Conservation (phyloP, 2,329 filamentous ascomycete species). For the Cladosporium sp. region DNA sequence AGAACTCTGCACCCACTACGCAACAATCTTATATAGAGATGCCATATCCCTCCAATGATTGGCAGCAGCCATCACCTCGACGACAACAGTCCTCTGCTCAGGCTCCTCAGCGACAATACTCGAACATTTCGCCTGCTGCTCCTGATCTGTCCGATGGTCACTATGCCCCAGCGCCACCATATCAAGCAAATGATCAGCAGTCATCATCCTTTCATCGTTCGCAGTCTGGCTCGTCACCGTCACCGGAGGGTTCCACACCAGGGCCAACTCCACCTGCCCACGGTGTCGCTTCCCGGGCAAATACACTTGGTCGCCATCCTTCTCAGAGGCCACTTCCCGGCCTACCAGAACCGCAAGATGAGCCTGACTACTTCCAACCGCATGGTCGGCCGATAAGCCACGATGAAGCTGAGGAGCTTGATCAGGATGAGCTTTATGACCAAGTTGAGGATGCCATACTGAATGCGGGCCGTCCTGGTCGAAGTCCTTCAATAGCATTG, state of each 20-base stretch:
- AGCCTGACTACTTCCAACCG: constrained; percentile 36
- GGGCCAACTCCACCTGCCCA: constrained; percentile 47
- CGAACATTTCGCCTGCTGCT: constrained; percentile 18
- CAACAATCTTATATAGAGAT: constrained; percentile 15
- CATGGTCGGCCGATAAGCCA: constrained; percentile 19
- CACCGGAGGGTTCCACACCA: constrained; percentile 44
- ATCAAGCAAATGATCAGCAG: constrained; percentile 20
- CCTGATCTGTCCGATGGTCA: constrained; percentile 19
- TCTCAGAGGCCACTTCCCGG: constrained; percentile 56
- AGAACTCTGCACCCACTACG: constrained; percentile 15
- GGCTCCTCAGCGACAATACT: constrained; percentile 13
- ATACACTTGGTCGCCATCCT: constrained; percentile 53
- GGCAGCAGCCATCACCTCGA: constrained; percentile 19
- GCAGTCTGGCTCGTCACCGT: constrained; percentile 24
- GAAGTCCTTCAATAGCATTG: constrained; percentile 35
- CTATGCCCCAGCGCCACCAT: constrained; percentile 28
- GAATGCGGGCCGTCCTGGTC: constrained; percentile 27
- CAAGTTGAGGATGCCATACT: constrained; percentile 52
- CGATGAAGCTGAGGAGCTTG: constrained; percentile 28
- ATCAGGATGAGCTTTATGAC: constrained; percentile 54
- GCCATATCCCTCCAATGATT: constrained; percentile 21
- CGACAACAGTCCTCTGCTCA: constrained; percentile 17
- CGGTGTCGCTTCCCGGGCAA: constrained; percentile 32
- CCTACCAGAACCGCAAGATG: constrained; percentile 40
- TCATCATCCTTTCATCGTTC: constrained; percentile 26